phyloP scores from a whole-genome alignment of 768 basidiomycete genomes.

The Sutorius australiensis region DNA sequence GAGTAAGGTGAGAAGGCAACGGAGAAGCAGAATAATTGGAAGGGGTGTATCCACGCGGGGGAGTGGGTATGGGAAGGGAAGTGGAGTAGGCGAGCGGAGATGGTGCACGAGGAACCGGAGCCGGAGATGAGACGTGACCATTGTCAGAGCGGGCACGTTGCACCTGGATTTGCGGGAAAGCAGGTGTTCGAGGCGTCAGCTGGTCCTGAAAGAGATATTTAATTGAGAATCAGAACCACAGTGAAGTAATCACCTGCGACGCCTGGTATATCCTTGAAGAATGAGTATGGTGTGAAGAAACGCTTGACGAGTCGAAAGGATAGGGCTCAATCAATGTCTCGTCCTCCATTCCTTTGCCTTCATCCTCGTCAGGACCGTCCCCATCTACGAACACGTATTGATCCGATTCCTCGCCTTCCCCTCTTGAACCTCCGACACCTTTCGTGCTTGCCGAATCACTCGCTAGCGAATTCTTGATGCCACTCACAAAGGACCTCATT shows the following conservation, averaged over 20 bases:
- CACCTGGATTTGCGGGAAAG: constrained; percentile 25
- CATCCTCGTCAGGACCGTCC: constrained; percentile 2
- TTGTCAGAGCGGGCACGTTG: constrained; percentile 20
- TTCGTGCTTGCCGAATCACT: constrained; percentile 13
- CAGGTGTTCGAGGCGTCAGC: constrained; percentile 15
- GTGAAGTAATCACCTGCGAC: constrained; percentile 14
- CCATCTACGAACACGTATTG: constrained; percentile 29
- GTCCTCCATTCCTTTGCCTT: constrained; percentile 10
- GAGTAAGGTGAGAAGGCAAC: constrained; percentile 7
- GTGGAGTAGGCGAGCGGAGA: constrained; percentile 26
- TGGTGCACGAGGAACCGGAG: constrained; percentile 10
- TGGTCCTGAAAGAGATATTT: constrained; percentile 7
- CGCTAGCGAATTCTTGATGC: constrained; percentile 17
- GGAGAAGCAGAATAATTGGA: constrained; percentile 10
- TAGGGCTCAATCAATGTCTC: constrained; percentile 22
- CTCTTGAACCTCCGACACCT: neutral
- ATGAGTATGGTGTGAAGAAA: constrained; percentile 20
- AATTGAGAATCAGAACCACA: neutral
- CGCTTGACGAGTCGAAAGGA: constrained; percentile 20
- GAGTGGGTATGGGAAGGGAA: constrained; percentile 18
- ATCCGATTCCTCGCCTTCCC: constrained; percentile 13
- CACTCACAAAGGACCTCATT: constrained; percentile 20
- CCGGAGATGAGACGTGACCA: constrained; percentile 6
- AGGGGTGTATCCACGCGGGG: constrained; percentile 4
- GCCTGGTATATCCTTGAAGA: constrained; percentile 1